Conservation (phyloP, 2,329 filamentous ascomycete genomes). For the Cryphonectria nitschkei region DNA sequence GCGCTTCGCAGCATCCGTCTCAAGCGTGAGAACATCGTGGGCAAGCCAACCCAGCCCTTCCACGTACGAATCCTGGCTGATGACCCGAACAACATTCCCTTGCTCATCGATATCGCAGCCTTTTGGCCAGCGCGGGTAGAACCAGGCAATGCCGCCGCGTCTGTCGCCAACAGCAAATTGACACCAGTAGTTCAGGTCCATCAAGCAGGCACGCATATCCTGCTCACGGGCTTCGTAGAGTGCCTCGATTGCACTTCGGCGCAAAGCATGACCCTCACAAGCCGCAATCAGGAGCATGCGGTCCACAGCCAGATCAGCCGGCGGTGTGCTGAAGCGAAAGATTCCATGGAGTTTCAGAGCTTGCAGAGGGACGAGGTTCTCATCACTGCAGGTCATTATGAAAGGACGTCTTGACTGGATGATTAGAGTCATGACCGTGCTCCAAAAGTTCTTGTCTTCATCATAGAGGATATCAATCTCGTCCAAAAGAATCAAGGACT, state of each 20-base stretch:
- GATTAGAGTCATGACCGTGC: slow-evolving; percentile 77
- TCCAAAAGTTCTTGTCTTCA: slow-evolving; percentile 95
- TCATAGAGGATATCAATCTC: slow-evolving; percentile 94
- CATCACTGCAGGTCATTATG: slow-evolving; percentile 93
- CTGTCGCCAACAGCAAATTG: slow-evolving; percentile 91
- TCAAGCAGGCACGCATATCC: slow-evolving; percentile 81
- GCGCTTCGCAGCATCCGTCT: slow-evolving; percentile 44
- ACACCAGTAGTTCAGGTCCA: slow-evolving; percentile 93
- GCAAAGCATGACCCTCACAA: slow-evolving; percentile 82
- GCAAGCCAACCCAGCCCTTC: slow-evolving; percentile 77
- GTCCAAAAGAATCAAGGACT: slow-evolving; percentile 91
- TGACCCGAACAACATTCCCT: slow-evolving; percentile 72
- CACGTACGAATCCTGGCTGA: slow-evolving; percentile 80
- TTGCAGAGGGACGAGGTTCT: slow-evolving; percentile 75
- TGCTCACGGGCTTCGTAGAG: slow-evolving; percentile 71
- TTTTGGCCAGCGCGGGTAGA: slow-evolving; percentile 75
- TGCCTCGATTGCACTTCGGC: slow-evolving; percentile 65
- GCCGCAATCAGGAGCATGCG: slow-evolving; percentile 82
- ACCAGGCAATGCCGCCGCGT: slow-evolving; percentile 90
- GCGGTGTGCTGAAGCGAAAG: slow-evolving; percentile 71
- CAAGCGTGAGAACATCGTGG: slow-evolving; percentile 55
- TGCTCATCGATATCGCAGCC: slow-evolving; percentile 70
- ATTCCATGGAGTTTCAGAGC: slow-evolving; percentile 83
- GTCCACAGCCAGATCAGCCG: slow-evolving; percentile 72
- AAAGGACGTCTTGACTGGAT: slow-evolving; percentile 87